Conservation (phyloP, 352 stramenopile species). For the Thalassiosira mediterranea region DNA sequence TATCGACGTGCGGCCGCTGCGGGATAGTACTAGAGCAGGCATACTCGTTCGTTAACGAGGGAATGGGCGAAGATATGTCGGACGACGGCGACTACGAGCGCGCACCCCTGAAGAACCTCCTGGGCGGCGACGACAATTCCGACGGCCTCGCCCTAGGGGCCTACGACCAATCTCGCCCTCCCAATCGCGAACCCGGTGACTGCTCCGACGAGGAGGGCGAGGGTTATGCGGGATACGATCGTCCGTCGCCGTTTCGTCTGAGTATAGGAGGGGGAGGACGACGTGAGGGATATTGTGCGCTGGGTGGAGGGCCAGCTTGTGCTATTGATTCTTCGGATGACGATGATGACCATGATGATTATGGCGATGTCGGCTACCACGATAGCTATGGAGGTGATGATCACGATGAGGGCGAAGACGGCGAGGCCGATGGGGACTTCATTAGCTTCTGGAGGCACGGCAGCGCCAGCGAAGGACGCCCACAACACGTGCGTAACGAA, state of each 20-base stretch:
- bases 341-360: constrained; percentile 8
- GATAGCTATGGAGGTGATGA: background rate
- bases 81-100: too few relatives aligned
- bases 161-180: too few relatives aligned
- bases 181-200: too few relatives aligned
- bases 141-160: too few relatives aligned
- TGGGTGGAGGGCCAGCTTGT: background rate
- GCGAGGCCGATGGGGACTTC: background rate
- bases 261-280: background rate
- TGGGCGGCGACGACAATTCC: too few relatives aligned
- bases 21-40: too few relatives aligned
- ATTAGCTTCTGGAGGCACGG: constrained; percentile 8
- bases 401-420: constrained; percentile 1
- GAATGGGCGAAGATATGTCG: too few relatives aligned
- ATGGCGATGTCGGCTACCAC: background rate
- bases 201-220: background rate
- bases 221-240: background rate
- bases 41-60: too few relatives aligned
- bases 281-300: constrained; percentile 11
- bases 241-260: background rate
- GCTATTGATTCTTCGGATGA: background rate
- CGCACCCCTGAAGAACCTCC: too few relatives aligned
- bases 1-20: too few relatives aligned
- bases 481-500: background rate
- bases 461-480: background rate